Conservation (phyloP, 352 stramenopile species). For the Globisporangium nodosum region DNA sequence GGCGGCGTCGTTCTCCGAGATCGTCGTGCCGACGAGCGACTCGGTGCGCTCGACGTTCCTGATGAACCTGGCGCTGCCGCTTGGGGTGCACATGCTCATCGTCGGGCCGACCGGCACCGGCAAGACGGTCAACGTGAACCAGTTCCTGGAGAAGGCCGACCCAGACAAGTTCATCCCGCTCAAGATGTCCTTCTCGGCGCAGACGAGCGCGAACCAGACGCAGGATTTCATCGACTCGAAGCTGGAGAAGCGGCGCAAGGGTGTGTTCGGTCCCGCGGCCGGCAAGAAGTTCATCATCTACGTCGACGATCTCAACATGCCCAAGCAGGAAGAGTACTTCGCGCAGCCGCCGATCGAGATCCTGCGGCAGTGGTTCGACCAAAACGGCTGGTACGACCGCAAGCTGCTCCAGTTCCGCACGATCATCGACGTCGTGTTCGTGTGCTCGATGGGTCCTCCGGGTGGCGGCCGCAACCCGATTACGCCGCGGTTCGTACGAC, state of each 20-base stretch:
- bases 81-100: slow-evolving; percentile 89
- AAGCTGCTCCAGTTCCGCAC: slow-evolving; percentile 89
- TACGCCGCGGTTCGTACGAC: slow-evolving; percentile 67
- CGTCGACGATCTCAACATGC: slow-evolving; percentile 96
- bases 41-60: slow-evolving; percentile 91
- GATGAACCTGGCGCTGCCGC: slow-evolving; percentile 79
- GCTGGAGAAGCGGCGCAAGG: slow-evolving; percentile 91
- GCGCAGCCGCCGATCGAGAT: slow-evolving; percentile 95
- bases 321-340: slow-evolving; percentile 91
- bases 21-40: slow-evolving; percentile 93
- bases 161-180: slow-evolving; percentile 90
- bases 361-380: slow-evolving; percentile 92
- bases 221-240: slow-evolving; percentile 93
- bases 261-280: slow-evolving; percentile 88
- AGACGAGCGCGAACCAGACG: slow-evolving; percentile 91
- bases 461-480: slow-evolving; percentile 78
- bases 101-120: slow-evolving; percentile 92
- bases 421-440: slow-evolving; percentile 88
- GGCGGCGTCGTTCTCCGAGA: slow-evolving; percentile 82
- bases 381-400: slow-evolving; percentile 93
- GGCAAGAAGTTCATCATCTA: slow-evolving; percentile 93
- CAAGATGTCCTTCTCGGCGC: slow-evolving; percentile 89
- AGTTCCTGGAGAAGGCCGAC: slow-evolving; percentile 86
- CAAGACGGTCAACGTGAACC: slow-evolving; percentile 93
- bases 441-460: slow-evolving; percentile 79